A percentile compares a stretch with the other conserved stretches of the same genome.
Evolutionary conservation across 202 grass and related monocot genomes (phyloP).

Genomic region (Cymbopogon flexuosus): DNA sequence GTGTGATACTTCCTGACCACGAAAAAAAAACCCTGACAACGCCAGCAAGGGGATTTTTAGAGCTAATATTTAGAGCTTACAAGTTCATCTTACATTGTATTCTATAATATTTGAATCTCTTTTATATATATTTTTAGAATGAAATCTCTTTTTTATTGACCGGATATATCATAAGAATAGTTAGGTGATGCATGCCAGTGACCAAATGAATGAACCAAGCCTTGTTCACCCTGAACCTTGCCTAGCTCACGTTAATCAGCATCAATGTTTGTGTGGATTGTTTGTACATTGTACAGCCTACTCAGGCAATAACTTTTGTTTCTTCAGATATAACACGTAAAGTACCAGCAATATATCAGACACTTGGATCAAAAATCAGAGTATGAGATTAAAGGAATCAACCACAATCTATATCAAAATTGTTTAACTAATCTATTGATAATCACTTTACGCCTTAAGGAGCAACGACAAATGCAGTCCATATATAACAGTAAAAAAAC

Average conservation of each 20-base stretch:
- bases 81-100: conserved; percentile 1
- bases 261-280: not conserved
- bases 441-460: not conserved
- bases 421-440: not conserved
- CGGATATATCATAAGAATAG: not conserved
- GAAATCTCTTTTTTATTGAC: not conserved
- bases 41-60: not conserved
- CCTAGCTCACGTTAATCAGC: not conserved
- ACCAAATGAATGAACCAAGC: not conserved
- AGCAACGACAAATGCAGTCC: not conserved
- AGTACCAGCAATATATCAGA: not conserved
- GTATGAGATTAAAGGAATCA: not conserved
- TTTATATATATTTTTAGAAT: not conserved
- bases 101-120: not conserved
- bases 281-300: not conserved
- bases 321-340: not conserved
- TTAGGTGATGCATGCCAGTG: not conserved
- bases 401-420: not conserved
- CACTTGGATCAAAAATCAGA: not conserved
- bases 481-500: conserved; percentile 10
- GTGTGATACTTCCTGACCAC: too few relatives aligned
- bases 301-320: not conserved
- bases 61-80: not conserved
- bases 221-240: not conserved
- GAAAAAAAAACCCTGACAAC: too few relatives aligned